Base-by-base conservation (phyloP, 2,329 filamentous ascomycete species). In the Monilinia fructicola region DNA sequence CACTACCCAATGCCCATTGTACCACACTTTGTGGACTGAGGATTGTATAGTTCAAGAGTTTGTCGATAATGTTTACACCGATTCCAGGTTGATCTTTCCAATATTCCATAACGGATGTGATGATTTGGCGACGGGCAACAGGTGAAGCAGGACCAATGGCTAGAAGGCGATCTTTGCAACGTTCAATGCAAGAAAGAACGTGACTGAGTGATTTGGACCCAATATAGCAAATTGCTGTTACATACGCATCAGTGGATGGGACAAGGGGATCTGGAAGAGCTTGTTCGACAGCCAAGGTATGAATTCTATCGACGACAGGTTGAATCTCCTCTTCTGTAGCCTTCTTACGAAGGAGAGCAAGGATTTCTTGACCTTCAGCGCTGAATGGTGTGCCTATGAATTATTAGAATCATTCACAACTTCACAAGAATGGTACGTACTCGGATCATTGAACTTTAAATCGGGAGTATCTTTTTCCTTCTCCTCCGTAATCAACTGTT, bases 181-280 rank as follows among this genome's bases (percentile, higher is more conserved):
- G 90, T 78, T 99, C 95, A 71, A 99, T 97, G 77, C 91, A 96
- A 11, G 93, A 96, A 21, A 99, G 86, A 4, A 97, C 92, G 78
- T 99, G 95, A 16, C 93, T 97, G 42, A 99, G 86, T 0, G 94
- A 97, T 79, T 99, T 99, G 70, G 92, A 93, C 54, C 95, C 95
- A 59, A 97, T 89, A 79, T 88, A 95, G 80, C 94, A 95, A 71
- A 99, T 93, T 26, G 92, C 89, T 0, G 94, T 99, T 75, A 97
- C 89, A 75, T 97, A 96, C 52, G 93, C 93, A 76, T 98, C 95
- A 5, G 93, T 96, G 70, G 92, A 95, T n/a, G 89, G 84, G 21
- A 96, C 86, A 52, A 95, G 82, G 4, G 93, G 90, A 69, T 97
- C 93, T 0, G 79, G 73, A 42, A 93, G 81, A 5, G 88, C 87